A percentile compares a stretch with the other conserved stretches of the same genome.
Evolutionary conservation across 2,329 filamentous ascomycete genomes (phyloP).

Genomic region (Colletotrichum cordylinicola): DNA sequence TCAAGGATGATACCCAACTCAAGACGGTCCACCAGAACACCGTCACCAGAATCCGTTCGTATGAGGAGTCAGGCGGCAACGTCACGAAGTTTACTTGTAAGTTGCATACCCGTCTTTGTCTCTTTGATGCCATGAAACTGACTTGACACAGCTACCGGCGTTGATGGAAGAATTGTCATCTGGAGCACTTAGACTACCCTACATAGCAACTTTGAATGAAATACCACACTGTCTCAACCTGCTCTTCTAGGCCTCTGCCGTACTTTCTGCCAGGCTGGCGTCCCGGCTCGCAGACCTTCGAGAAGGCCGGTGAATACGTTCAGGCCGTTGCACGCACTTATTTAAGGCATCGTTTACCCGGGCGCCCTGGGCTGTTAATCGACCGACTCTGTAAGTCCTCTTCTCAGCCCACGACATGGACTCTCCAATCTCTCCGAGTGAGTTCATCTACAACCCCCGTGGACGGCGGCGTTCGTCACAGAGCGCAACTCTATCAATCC

Average conservation of each 20-base stretch:
- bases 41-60: slow-evolving; percentile 82
- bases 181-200: slow-evolving; percentile 66
- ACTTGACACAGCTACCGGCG: slow-evolving; percentile 70
- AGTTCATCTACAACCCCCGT: slow-evolving; percentile 10
- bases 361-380: background rate
- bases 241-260: background rate
- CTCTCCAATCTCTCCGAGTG: background rate
- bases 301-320: background rate
- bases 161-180: slow-evolving; percentile 82
- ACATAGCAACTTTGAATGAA: slow-evolving; percentile 12
- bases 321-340: background rate
- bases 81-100: slow-evolving; percentile 88
- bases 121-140: slow-evolving; percentile 7
- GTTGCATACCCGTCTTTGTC: slow-evolving; percentile 38
- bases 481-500: background rate
- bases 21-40: slow-evolving; percentile 98
- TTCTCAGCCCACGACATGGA: background rate
- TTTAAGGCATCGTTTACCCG: background rate
- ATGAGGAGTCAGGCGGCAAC: slow-evolving; percentile 66
- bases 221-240: slow-evolving; percentile 6
- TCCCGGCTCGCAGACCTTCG: background rate
- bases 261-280: background rate
- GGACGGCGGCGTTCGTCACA: background rate
- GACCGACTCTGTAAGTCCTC: background rate
- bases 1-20: slow-evolving; percentile 89